Percentiles rank a stretch among this genome's conserved stretches.
These are phyloP conservation scores for Dryadomyces quercus-mongolicae DNA, from an alignment of 2,329 filamentous ascomycete species.

Conservation along the genomic window DNA sequence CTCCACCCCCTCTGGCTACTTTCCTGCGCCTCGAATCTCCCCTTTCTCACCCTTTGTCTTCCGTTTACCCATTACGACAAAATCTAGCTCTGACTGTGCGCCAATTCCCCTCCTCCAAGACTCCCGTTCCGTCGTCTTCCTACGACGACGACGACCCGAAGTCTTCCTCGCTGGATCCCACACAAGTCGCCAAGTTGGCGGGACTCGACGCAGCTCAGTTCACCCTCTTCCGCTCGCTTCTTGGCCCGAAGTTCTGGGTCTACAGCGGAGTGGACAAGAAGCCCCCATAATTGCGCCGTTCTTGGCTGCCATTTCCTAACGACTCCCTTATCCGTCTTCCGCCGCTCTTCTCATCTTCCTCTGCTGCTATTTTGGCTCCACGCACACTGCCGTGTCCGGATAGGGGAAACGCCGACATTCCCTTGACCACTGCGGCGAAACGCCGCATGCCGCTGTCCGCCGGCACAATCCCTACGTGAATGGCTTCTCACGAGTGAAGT, in stretches of 20 bases:
- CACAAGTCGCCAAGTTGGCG: conserved; percentile 24
- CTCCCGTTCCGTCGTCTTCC: neutral
- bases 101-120: neutral
- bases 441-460: conserved; percentile 13
- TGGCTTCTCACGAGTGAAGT: conserved; percentile 12
- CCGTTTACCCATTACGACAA: neutral
- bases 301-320: neutral
- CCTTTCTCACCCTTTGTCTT: neutral
- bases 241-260: conserved; percentile 87
- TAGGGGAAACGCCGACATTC: conserved; percentile 4
- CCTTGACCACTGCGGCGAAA: conserved; percentile 8
- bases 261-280: conserved; percentile 94
- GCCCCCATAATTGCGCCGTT: conserved; percentile 71
- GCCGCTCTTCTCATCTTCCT: neutral
- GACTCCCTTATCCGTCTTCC: neutral
- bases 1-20: neutral
- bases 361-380: conserved; percentile 5
- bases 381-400: conserved; percentile 3
- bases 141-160: neutral
- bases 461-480: conserved; percentile 12
- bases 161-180: neutral
- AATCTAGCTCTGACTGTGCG: neutral
- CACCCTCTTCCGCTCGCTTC: conserved; percentile 75
- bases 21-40: neutral
- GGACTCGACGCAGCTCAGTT: conserved; percentile 43